Conservation (phyloP, 2,329 filamentous ascomycete genomes). For the Neodidymelliopsis sp. region DNA sequence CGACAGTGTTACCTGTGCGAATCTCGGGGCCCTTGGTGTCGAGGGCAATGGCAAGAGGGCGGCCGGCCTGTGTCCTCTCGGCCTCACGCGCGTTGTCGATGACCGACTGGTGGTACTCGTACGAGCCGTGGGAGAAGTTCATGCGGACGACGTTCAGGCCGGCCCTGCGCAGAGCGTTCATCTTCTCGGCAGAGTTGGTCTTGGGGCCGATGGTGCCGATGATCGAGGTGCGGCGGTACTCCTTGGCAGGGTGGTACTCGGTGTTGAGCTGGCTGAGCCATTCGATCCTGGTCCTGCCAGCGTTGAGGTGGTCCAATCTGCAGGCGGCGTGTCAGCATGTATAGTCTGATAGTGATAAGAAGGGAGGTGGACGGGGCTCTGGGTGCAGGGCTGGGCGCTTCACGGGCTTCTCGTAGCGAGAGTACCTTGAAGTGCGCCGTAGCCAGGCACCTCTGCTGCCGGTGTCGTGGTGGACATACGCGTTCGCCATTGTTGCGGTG, state of each 20-base stretch:
- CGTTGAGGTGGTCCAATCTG: constrained; percentile 73
- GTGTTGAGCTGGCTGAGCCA: constrained; percentile 85
- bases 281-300: constrained; percentile 74
- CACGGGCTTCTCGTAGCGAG: constrained; percentile 5
- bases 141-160: constrained; percentile 99
- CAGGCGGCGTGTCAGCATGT: constrained; percentile 17
- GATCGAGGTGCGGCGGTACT: constrained; percentile 96
- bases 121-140: constrained; percentile 97
- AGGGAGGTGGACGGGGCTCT: constrained; percentile 1
- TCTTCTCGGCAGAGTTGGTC: constrained; percentile 97
- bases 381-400: constrained; percentile 8
- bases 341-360: not conserved
- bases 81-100: constrained; percentile 94
- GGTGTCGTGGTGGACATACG: constrained; percentile 58
- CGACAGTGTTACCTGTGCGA: constrained; percentile 77
- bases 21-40: constrained; percentile 88
- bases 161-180: constrained; percentile 88
- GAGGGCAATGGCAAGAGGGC: constrained; percentile 93
- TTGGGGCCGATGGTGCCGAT: constrained; percentile 99
- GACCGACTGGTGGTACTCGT: constrained; percentile 97
- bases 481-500: constrained; percentile 66
- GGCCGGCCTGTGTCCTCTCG: constrained; percentile 77
- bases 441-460: constrained; percentile 12
- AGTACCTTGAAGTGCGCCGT: constrained; percentile 15
- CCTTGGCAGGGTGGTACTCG: constrained; percentile 82